Conservation (phyloP, 768 basidiomycete species). For the Tricholoma hemisulphureum region DNA sequence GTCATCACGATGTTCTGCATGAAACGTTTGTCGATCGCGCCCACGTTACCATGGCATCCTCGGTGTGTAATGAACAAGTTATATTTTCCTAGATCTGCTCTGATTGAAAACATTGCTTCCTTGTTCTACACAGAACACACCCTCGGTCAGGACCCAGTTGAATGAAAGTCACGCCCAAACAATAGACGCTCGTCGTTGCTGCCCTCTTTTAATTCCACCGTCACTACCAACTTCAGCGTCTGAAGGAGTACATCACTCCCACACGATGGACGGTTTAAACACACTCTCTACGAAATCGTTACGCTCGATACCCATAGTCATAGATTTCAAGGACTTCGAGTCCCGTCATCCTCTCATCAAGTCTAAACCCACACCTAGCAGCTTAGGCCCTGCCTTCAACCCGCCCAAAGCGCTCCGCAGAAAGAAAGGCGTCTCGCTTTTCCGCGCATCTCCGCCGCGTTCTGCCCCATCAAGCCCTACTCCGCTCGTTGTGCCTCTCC, state of each 20-base stretch:
- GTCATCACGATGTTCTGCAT: neutral
- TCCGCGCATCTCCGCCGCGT: constrained; percentile 26
- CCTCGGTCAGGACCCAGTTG: constrained; percentile 3
- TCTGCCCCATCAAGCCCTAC: constrained; percentile 19
- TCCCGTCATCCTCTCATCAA: constrained; percentile 1
- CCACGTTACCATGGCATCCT: constrained; percentile 13
- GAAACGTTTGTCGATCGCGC: constrained; percentile 2
- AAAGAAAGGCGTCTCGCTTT: constrained; percentile 34
- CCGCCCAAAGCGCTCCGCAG: constrained; percentile 36
- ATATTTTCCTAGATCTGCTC: neutral
- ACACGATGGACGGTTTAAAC: constrained; percentile 12
- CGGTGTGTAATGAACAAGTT: constrained; percentile 5
- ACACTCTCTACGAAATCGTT: constrained; percentile 20
- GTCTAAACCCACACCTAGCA: neutral
- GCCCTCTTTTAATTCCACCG: neutral
- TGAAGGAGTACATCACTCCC: constrained; percentile 10
- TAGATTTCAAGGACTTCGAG: constrained; percentile 15
- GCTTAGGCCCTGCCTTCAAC: neutral
- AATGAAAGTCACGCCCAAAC: constrained; percentile 5
- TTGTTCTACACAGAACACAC: neutral
- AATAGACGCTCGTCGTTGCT: neutral
- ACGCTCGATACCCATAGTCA: constrained; percentile 14
- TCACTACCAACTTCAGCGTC: neutral
- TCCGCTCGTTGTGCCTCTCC: neutral
- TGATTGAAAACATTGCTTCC: neutral